These are phyloP conservation scores for Crithidia acanthocephali DNA, from an alignment of 208 protist species.

Conservation along the genomic window DNA sequence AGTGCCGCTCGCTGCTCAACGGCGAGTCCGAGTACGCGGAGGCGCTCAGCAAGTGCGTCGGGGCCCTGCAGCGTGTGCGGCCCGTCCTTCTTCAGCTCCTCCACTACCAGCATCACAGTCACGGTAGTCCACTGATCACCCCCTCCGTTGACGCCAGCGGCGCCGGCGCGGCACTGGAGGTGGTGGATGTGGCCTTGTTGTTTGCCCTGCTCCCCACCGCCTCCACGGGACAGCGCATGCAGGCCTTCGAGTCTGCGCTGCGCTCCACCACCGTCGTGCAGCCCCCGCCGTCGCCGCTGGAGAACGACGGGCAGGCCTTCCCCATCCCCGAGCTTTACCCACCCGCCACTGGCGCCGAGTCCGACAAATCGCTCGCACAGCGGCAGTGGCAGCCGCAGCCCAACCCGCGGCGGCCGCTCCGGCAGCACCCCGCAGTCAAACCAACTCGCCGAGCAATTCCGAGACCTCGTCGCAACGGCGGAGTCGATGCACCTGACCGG, in stretches of 20 bases:
- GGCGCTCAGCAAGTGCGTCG: conserved; percentile 58
- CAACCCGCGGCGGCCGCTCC: conserved; percentile 17
- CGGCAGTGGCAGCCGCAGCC: conserved; percentile 26
- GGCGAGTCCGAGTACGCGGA: conserved; percentile 72
- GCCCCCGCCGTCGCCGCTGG: background rate
- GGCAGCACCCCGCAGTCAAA: conserved; percentile 8
- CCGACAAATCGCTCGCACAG: conserved; percentile 22
- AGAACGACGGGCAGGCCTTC: conserved; percentile 4
- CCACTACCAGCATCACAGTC: background rate
- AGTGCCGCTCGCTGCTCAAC: conserved; percentile 54
- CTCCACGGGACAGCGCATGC: conserved; percentile 59
- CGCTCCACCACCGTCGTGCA: conserved; percentile 5
- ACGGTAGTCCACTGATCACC: background rate
- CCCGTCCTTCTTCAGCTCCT: conserved; percentile 19
- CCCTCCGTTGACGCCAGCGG: background rate
- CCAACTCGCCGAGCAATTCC: conserved; percentile 38
- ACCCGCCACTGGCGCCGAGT: conserved; percentile 28
- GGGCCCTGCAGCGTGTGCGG: conserved; percentile 47
- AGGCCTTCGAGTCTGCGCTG: conserved; percentile 57
- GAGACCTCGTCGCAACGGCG: conserved; percentile 37
- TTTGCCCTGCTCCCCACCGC: conserved; percentile 68
- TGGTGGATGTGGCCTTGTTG: conserved; percentile 52
- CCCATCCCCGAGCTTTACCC: conserved; percentile 9
- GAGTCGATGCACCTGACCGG: conserved; percentile 31
- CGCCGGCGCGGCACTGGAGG: conserved; percentile 21